Conservation (phyloP, 345 rosid species). For the Dipteronia dyeriana region DNA sequence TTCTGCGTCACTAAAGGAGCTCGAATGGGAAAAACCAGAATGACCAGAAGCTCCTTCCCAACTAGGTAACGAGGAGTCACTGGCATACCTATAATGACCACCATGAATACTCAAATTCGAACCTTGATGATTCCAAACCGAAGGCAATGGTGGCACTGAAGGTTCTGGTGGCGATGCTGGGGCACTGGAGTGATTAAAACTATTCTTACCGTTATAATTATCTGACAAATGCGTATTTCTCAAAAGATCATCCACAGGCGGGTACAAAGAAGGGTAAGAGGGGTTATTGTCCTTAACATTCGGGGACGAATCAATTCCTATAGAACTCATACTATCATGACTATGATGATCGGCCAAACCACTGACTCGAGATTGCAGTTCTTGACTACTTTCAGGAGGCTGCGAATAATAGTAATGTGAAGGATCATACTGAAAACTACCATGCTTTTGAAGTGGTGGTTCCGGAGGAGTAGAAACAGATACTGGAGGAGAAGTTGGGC, state of each 20-base stretch:
- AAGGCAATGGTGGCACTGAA: slow-evolving; percentile 35
- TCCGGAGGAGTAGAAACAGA: slow-evolving; percentile 27
- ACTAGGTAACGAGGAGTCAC: slow-evolving; percentile 52
- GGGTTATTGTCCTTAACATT: slow-evolving; percentile 19
- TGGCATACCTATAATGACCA: slow-evolving; percentile 60
- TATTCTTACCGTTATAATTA: background rate
- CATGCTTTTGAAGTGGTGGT: slow-evolving; percentile 43
- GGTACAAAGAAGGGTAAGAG: slow-evolving; percentile 53
- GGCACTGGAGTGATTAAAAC: slow-evolving; percentile 30
- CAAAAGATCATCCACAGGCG: slow-evolving; percentile 65
- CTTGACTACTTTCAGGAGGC: slow-evolving; percentile 44
- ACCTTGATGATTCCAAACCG: slow-evolving; percentile 33
- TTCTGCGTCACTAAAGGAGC: slow-evolving; percentile 45
- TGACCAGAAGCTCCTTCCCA: slow-evolving; percentile 43
- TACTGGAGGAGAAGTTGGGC: slow-evolving; percentile 23
- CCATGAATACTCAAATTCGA: slow-evolving; percentile 40
- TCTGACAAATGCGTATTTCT: slow-evolving; percentile 46
- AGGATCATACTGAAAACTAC: slow-evolving; percentile 49
- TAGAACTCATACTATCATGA: slow-evolving; percentile 48
- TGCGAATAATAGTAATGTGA: slow-evolving; percentile 39
- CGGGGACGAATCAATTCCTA: slow-evolving; percentile 22
- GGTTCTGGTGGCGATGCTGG: slow-evolving; percentile 55
- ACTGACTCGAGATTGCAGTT: slow-evolving; percentile 34
- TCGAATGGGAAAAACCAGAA: slow-evolving; percentile 27
- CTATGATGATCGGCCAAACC: slow-evolving; percentile 44